Evolutionary conservation across 805 yeast genomes (phyloP), one percentile per base, ranked within the genome.

Genomic region (Metschnikowia peoriensis): DNA sequence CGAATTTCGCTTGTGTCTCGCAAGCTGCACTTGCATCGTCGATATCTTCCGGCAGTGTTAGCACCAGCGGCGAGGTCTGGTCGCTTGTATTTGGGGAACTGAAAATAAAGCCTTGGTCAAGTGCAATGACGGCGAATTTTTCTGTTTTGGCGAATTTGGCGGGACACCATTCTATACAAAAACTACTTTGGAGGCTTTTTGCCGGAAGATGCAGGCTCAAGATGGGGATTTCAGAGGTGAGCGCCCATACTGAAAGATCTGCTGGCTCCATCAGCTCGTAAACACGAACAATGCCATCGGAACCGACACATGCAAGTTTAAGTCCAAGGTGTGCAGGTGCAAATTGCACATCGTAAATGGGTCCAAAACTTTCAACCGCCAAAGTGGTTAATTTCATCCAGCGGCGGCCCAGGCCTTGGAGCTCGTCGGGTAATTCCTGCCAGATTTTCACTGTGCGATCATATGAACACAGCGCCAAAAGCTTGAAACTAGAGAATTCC

Each of bases 221-320:
- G 4, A 87, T 82, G 28, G 83, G 79, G 14, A 87, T 75, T 67
- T 90, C 97, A 17, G 85, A 77, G 5, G 89, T 81, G 32, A 88
- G 67, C 3, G 87, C 80, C 98, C 98, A 93, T 47, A 81, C 82
- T 44, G 87, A 77, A 58, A 92, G 72, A 66, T 90, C 94, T n/a
- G 91, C 81, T 0, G 98, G 97, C 59, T 93, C 97, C 45, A 88
- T 65, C 1, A 94, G 89, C 64, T 91, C 97, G 66, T 92, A 93
- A 10, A 93, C 79, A 51, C 97, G 74, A 49, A 93, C 75, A 6
- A 83, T 81, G 5, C 97, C 97, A 67, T 93, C 98, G 49, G 89
- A 81, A 6, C 97, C 97, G 53, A 93, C 86, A 22, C 94, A 82
- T 6, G 94, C 97, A 16, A 92, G 66, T 61, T 88, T 83, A 53